Percentiles rank a stretch among this genome's conserved stretches.
These are phyloP conservation scores for Phylloporus sp. DNA, from an alignment of 768 basidiomycete genomes.

Conservation along the genomic window DNA sequence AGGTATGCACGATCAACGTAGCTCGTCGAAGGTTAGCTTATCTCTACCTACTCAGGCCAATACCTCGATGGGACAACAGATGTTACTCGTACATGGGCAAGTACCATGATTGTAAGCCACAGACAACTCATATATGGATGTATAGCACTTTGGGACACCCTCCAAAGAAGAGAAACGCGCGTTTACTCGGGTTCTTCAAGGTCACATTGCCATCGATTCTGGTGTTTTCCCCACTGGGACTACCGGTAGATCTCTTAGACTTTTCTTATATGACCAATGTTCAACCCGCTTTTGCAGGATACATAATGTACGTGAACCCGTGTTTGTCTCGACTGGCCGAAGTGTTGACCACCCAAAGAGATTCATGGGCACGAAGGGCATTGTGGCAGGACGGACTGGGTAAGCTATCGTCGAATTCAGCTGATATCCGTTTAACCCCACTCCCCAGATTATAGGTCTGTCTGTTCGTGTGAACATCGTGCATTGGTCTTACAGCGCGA, in stretches of 20 bases:
- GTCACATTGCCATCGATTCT: constrained; percentile 86
- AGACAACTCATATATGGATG: background rate
- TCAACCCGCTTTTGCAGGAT: constrained; percentile 39
- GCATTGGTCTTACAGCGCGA: constrained; percentile 3
- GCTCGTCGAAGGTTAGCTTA: background rate
- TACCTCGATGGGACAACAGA: constrained; percentile 95
- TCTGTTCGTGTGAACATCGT: background rate
- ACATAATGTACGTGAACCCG: constrained; percentile 42
- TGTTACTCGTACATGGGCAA: constrained; percentile 83
- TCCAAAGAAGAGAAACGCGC: constrained; percentile 78
- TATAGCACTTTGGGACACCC: constrained; percentile 84
- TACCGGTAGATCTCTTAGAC: constrained; percentile 44
- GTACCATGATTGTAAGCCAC: constrained; percentile 12
- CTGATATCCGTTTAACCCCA: background rate
- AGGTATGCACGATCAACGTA: constrained; percentile 38
- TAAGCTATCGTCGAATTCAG: constrained; percentile 28
- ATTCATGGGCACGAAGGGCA: constrained; percentile 72
- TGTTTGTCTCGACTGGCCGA: background rate
- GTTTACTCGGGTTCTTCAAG: constrained; percentile 89
- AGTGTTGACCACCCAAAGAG: constrained; percentile 41
- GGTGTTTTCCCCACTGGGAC: constrained; percentile 81
- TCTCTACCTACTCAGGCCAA: constrained; percentile 48
- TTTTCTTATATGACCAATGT: background rate
- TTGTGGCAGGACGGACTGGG: constrained; percentile 89
- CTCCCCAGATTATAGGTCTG: constrained; percentile 53